Evolutionary conservation across 2,329 filamentous ascomycete genomes (phyloP).

Genomic region (Dothiorella sarmentorum): DNA sequence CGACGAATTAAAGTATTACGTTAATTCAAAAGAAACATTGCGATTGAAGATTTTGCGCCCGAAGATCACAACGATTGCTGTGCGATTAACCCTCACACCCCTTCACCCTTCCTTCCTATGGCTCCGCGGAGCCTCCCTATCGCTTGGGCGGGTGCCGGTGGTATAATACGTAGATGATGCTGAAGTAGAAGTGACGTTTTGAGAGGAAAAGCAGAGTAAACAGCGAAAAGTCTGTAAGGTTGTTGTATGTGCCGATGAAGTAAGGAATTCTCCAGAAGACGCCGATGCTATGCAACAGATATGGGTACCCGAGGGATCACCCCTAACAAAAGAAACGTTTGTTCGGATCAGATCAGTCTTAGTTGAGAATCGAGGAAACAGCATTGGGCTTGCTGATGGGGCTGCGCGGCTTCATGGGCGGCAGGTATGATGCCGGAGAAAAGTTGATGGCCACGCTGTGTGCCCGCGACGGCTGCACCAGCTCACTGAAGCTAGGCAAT

Average conservation of each 20-base stretch:
- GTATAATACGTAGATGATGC: slow-evolving; percentile 9
- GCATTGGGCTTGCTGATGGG: slow-evolving; percentile 13
- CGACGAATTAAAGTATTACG: slow-evolving; percentile 9
- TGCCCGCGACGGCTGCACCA: slow-evolving; percentile 30
- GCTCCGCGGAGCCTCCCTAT: not conserved
- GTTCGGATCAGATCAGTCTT: too few species aligned
- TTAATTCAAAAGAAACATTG: not conserved
- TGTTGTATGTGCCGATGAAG: slow-evolving; percentile 4
- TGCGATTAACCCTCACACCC: not conserved
- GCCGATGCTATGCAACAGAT: slow-evolving; percentile 17
- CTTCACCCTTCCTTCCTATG: not conserved
- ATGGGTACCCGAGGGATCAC: not conserved
- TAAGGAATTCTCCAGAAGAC: not conserved
- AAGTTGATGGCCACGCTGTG: slow-evolving; percentile 5
- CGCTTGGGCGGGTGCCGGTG: not conserved
- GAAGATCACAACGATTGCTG: not conserved
- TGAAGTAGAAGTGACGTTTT: slow-evolving; percentile 1
- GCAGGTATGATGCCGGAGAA: slow-evolving; percentile 21
- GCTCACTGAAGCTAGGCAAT: slow-evolving; percentile 32
- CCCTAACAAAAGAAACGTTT: slow-evolving; percentile 1
- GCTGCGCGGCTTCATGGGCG: slow-evolving; percentile 15
- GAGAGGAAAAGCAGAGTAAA: not conserved
- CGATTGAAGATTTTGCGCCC: not conserved
- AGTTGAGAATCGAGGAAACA: slow-evolving; percentile 15
- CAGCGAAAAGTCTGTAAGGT: not conserved